Conservation (phyloP, 495 filamentous ascomycete genomes). For the Paragyromitra xinjiangensis region DNA sequence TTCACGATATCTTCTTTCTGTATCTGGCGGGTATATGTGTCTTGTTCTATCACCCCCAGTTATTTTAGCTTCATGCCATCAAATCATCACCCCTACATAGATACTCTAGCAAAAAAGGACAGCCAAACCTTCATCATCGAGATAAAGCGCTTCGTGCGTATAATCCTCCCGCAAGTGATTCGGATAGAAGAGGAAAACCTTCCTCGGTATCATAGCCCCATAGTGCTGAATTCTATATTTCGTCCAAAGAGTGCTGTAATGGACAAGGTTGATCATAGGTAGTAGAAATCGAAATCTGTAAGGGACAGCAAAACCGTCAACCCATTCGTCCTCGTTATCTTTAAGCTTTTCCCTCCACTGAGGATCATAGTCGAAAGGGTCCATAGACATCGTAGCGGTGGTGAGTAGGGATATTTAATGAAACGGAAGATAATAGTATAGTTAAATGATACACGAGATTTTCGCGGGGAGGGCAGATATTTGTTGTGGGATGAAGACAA, state of each 20-base stretch:
- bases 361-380: slow-evolving; percentile 12
- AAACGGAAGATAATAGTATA: neutral
- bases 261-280: slow-evolving; percentile 16
- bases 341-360: neutral
- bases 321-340: neutral
- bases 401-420: neutral
- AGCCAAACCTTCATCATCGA: slow-evolving; percentile 28
- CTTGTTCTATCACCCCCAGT: slow-evolving; percentile 8
- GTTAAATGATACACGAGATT: neutral
- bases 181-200: slow-evolving; percentile 21
- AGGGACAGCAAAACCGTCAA: slow-evolving; percentile 27
- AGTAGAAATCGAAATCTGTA: slow-evolving; percentile 7
- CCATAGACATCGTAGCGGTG: slow-evolving; percentile 1
- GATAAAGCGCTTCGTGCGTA: slow-evolving; percentile 7
- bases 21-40: slow-evolving; percentile 6
- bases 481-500: slow-evolving; percentile 16
- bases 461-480: neutral
- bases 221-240: slow-evolving; percentile 10
- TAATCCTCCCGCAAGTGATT: slow-evolving; percentile 19
- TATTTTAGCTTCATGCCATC: neutral
- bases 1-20: slow-evolving; percentile 35
- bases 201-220: slow-evolving; percentile 21
- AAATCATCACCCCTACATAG: neutral
- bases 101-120: neutral
- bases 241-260: slow-evolving; percentile 21